Evolutionary conservation across 1,284 basidiomycete genomes (phyloP), one percentile per base, ranked within the genome.

Genomic region (Pseudozyma pruni): DNA sequence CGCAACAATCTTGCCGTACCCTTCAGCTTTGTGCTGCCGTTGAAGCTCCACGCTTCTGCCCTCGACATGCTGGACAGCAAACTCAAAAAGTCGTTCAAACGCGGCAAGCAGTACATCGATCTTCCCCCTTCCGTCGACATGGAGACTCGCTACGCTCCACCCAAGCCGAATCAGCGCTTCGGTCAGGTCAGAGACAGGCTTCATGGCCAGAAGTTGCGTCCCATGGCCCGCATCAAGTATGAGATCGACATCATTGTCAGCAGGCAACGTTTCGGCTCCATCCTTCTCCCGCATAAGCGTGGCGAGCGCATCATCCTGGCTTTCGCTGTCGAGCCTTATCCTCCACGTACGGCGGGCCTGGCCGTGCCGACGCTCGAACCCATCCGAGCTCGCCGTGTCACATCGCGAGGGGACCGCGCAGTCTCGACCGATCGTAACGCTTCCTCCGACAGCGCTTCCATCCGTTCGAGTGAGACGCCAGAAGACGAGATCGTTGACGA

Each of bases 201-300:
- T 4, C 55, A 63, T 20, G 62, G 69, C 22, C 69, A 72, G 16
- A 67, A 67, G 45, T 41, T 67, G 29, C 50, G 69, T 38, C 69
- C 69, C 1, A 72, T 72, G 69, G 69, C 69, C 14, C 43, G 50
- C 0, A 72, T 72, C 62, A 72, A 72, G 55, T 72, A 72, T 45
- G 69, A 72, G 48, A 72, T 72, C 33, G 69, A 72, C 27, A 60
- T 72, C 42, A 72, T 72, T 17, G 69, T 72, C 37, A 72, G 62
- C 35, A 44, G 69, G 19, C 69, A 67, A 50, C 47, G 69, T 1
- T 54, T 72, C 25, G 69, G 63, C 22, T 62, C 59, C 7, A 27
- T 48, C 4, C 22, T 72, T 20, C 49, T 72, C 16, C 69, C 69
- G 1, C 45, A 58, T 29, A 72, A 72, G 47, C 51, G 69, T 2